Base-by-base conservation (phyloP, 225 moss, liverwort and hornwort genomes). In the Marchantia paleacea region DNA sequence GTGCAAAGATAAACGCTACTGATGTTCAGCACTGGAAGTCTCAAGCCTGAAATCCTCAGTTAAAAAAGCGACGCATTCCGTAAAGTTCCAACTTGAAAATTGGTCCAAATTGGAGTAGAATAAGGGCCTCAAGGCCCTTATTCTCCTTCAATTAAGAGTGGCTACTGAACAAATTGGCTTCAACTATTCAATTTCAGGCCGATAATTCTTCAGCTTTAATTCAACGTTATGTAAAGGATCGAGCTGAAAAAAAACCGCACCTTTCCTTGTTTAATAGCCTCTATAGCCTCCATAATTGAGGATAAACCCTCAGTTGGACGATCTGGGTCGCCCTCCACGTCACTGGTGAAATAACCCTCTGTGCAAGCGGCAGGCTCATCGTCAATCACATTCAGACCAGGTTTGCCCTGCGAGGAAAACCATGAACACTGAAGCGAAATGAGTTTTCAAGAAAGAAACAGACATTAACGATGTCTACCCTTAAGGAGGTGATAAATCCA, bases 191-290 rank as follows among this genome's bases (percentile, higher is more conserved):
- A 39, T 39, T 39, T 39, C 39, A 5, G 5, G 39, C 39, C 39
- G 5, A 2, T 5, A 5, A 39, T 39, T 39, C 39, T 39, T 39
- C 39, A 39, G 39, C 39, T 2, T 39, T 39, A 2, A 39, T 39
- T 39, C 2, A 39, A 39, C 39, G 5, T 39, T 39, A 39, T 39
- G 39, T 39, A 2, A 39, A 39, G 39, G 39, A 39, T 39, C 39
- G 5, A 39, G 39, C 39, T 39, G 39, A 39, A 7, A 55, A 55
- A 20, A 30, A 30, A 69, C 31, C 82, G 15, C 75, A 90, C 89
- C 89, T 84, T 90, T 19, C 87, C 87, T 80, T 85, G 75, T 60
- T 81, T 83, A 73, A 90, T 70, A 24, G 87, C 87, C 53, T 84
- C 89, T 54, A 87, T 82, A 15, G 87, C 89, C 69, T 87, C 87